Evolutionary conservation across 805 yeast species (phyloP), one percentile per base, ranked within the genome.

Genomic region (Wickerhamiella sergipiensis): DNA sequence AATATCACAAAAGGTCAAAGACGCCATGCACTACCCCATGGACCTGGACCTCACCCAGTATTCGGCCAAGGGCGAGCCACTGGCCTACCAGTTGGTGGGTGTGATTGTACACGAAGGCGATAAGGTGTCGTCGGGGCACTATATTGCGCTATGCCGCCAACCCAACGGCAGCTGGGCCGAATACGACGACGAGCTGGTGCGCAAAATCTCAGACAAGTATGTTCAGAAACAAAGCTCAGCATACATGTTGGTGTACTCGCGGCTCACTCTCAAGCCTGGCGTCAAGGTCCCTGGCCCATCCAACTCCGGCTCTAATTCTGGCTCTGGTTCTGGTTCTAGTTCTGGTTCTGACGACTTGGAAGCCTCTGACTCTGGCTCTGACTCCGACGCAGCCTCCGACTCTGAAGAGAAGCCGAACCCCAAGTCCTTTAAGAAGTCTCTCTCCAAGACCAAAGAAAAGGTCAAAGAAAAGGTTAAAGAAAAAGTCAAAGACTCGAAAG

Each of bases 61-160:
- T 64, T 58, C 66, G 8, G 56, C 59, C 4, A 52, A 58, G 6
- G 48, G 52, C 6, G 53, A 56, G 23, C 79, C 81, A 1, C 75
- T 76, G 5, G 68, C 71, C 38, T 92, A 92, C 67, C 83, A 81
- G 63, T 73, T 92, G 56, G 73, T 79, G 17, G 79, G 89, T 21
- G 95, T 90, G 17, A 85, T 90, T 53, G 90, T 88, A 4, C 98
- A 92, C 63, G 95, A 86, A 60, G 98, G 98, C 42, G 74, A 97
- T 55, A 84, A 95, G 1, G 81, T 89, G 13, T 80, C 88, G 45
- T 81, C 92, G 2, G 98, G 98, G 3, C 98, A 92, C 66, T 92
- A 92, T 62, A 78, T 88, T 53, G 85, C 95, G 0, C 87, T 85
- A 63, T 85, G 95, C 63, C 77, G 83, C 55, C 96, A 89, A 66